Percentiles rank a stretch among this genome's conserved stretches.
Evolutionary conservation across 2,329 filamentous ascomycete species (phyloP).

Genomic region (Talaromyces verruculosus): DNA sequence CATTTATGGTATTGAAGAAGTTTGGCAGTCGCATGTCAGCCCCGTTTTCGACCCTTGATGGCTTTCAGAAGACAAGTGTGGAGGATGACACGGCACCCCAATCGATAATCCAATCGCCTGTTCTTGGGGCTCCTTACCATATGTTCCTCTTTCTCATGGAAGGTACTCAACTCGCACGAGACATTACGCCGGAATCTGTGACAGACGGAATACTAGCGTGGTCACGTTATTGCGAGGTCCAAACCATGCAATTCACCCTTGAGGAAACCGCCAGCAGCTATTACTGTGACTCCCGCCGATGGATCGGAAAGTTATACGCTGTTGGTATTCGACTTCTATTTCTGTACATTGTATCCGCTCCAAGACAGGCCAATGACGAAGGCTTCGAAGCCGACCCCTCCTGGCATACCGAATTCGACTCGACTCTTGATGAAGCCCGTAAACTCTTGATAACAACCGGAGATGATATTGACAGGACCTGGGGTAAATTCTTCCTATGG

Average conservation of each 20-base stretch:
- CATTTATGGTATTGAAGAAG: constrained; percentile 12
- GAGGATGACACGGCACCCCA: neutral
- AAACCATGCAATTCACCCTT: constrained; percentile 8
- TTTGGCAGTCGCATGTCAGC: neutral
- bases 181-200: neutral
- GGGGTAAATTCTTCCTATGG: constrained; percentile 21
- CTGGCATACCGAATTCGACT: constrained; percentile 6
- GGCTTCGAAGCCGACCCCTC: no score
- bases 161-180: constrained; percentile 14
- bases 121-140: constrained; percentile 20
- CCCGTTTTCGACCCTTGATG: neutral
- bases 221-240: constrained; percentile 16
- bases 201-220: constrained; percentile 9
- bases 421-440: constrained; percentile 6
- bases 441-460: constrained; percentile 13
- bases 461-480: constrained; percentile 15
- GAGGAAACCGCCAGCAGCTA: neutral
- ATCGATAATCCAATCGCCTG: constrained; percentile 8
- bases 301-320: constrained; percentile 20
- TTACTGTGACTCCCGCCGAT: constrained; percentile 17
- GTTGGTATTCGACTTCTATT: constrained; percentile 18
- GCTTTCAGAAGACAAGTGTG: neutral
- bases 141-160: constrained; percentile 19
- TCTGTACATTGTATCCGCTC: constrained; percentile 10
- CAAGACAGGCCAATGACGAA: neutral